phyloP scores from a whole-genome alignment of 805 yeast species.

The Kodamaea jinghongensis region DNA sequence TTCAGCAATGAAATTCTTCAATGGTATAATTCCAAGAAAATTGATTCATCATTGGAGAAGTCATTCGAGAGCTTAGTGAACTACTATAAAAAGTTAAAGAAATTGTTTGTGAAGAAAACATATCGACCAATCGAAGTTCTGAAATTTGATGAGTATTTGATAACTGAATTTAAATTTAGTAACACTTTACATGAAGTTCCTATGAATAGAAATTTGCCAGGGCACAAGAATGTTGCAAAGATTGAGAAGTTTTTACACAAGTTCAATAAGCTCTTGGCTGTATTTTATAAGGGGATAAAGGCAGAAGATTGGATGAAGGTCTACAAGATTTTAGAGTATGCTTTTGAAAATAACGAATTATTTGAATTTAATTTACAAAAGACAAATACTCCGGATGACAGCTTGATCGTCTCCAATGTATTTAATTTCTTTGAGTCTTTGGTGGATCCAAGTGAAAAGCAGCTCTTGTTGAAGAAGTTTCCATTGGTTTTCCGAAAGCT shows the following conservation, averaged over 20 bases:
- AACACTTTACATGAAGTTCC: conserved; percentile 45
- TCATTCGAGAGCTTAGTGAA: conserved; percentile 39
- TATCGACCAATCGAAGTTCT: conserved; percentile 56
- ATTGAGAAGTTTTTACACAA: conserved; percentile 62
- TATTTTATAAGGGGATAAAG: conserved; percentile 54
- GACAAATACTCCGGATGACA: conserved; percentile 46
- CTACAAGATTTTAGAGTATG: conserved; percentile 70
- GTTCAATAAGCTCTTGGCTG: conserved; percentile 60
- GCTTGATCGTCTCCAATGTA: conserved; percentile 61
- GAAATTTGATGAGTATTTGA: conserved; percentile 37
- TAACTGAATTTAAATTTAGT: conserved; percentile 42
- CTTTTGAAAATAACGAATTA: conserved; percentile 57
- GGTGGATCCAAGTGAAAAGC: conserved; percentile 43
- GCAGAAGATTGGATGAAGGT: conserved; percentile 76
- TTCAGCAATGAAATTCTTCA: conserved; percentile 65
- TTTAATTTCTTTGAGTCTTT: conserved; percentile 67
- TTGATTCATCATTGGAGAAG: conserved; percentile 31
- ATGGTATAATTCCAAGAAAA: conserved; percentile 45
- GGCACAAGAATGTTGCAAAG: conserved; percentile 42
- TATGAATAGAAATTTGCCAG: conserved; percentile 44
- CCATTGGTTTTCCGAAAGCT: conserved; percentile 70
- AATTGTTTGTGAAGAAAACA: conserved; percentile 64
- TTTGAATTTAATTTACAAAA: conserved; percentile 51
- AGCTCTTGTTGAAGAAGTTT: conserved; percentile 40
- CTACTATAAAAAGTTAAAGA: conserved; percentile 64